Base-by-base conservation (phyloP, 176 grass and related monocot genomes). In the Dactylis glomerata region DNA sequence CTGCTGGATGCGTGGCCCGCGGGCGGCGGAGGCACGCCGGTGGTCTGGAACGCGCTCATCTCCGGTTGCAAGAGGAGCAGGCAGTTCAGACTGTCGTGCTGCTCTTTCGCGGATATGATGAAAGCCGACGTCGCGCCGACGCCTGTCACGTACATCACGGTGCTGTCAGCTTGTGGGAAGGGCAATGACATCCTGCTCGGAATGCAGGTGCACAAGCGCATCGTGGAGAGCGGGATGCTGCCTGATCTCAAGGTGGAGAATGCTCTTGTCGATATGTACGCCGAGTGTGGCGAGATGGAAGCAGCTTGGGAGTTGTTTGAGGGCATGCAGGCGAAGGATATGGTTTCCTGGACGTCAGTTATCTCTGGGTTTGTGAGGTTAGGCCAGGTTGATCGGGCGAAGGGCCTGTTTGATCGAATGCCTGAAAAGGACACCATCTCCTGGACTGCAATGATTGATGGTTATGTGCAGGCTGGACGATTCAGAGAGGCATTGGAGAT, bases 371-470 rank as follows among this genome's bases (percentile, higher is more conserved):
- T 89, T 63, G 81, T 45, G 10, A 92, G 68, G 47, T 64, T 31
- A 5, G 84, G 92, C 33, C 77, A 86, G 56, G 77, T 92, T 6
- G 86, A 89, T 84, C 44, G 66, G 28, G 92, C 92, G 17, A 79
- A 86, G 22, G 28, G 20, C 12, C 27, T 97, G 30, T 94, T 97
- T 52, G 79, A 92, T 87, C 19, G 45, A 49, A 92, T 97, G 92
- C 86, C 92, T n/a, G 83, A 89, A 20, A 92, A 78, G 58, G 88
- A 91, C 77, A 16, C 64, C 0, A 26, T 97, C 23, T 89, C 89
- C 6, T 97, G 90, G 90, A 92, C 88, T 2, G 86, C 92, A 16
- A 94, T 97, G 86, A 92, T 97, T 52, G 77, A 81, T 69, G 92
- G 81, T 2, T 97, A 88, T n/a, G 92, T 92, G 11, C 63, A 44